Base-by-base conservation (phyloP, 2,329 filamentous ascomycete species). In the Capronia coronata region DNA sequence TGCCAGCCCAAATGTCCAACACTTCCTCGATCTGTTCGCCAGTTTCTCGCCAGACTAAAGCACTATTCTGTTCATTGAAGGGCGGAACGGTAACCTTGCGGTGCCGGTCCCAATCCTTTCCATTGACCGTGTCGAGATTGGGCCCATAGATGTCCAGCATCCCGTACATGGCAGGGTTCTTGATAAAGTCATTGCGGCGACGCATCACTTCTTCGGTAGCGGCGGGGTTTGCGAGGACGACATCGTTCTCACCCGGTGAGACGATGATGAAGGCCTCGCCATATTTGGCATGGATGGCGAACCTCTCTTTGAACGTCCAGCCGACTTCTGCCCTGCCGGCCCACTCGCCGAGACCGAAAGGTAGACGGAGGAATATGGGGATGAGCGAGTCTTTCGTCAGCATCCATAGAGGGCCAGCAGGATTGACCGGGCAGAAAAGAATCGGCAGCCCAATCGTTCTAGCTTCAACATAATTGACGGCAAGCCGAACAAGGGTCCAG, bases 11-110 rank as follows among this genome's bases (percentile, higher is more conserved):
- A 13, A 39, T 58, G 27, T 23, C 19, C 18, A 64, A 45, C 64
- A 70, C 64, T n/a, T 64, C 61, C 5, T 51, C 53, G 0, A 63
- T 56, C 49, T 71, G 68, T 1, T 56, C 51, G 10, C 64, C 49
- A 9, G 64, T 54, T 51, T 69, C 67, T 7, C 58, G 46, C 68
- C 69, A 72, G 1, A 75, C 71, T 3, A 67, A 53, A 3, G 54
- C 52, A 23, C 66, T 72, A 35, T 67, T 70, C 29, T 67, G 64
- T 49, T 75, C 71, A 41, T 70, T 73, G 61, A 75, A 75, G 1
- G 66, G 63, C 0, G 68, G 63, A 1, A 68, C 66, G 1, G 67
- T 71, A 22, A 72, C 61, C 44, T 67, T 68, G 14, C 72, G 65
- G 47, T 75, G 71, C 27, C 69, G 65, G n/a, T 65, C 54, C 72